Conservation (phyloP, 805 yeast genomes). For the Barnettozyma californica region DNA sequence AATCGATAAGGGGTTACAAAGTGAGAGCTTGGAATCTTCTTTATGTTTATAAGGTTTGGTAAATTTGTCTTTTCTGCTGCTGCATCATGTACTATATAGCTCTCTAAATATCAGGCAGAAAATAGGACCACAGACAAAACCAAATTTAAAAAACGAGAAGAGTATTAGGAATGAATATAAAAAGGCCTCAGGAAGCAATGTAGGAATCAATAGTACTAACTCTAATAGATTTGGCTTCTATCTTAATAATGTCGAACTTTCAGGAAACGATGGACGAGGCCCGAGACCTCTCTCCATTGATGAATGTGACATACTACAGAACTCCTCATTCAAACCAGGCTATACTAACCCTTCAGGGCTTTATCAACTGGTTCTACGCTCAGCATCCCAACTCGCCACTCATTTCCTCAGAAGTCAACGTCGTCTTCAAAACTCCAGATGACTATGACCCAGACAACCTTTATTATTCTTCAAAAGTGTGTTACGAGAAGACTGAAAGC, state of each 20-base stretch:
- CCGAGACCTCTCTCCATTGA: neutral
- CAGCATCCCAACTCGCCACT: slow-evolving; percentile 3
- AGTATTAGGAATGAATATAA: neutral
- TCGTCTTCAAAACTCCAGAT: slow-evolving; percentile 2
- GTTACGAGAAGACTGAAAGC: slow-evolving; percentile 6
- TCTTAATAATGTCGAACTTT: neutral
- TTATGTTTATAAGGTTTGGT: no score
- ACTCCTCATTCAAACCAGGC: neutral
- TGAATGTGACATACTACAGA: neutral
- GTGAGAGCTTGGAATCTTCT: no score
- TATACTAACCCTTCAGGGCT: neutral
- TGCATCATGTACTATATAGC: no score
- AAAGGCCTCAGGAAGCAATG: no score
- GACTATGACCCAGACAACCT: slow-evolving; percentile 12
- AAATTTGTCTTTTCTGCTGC: no score
- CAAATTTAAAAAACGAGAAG: neutral
- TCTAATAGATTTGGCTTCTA: no score
- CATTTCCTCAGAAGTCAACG: neutral
- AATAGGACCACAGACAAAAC: neutral
- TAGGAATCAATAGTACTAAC: no score
- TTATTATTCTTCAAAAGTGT: slow-evolving; percentile 8
- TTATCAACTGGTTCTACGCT: neutral
- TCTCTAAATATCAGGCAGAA: neutral
- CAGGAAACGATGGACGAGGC: neutral
- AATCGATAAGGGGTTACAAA: neutral